Conservation (phyloP, 2,329 filamentous ascomycete genomes). For the Hirsutella rhossiliensis region DNA sequence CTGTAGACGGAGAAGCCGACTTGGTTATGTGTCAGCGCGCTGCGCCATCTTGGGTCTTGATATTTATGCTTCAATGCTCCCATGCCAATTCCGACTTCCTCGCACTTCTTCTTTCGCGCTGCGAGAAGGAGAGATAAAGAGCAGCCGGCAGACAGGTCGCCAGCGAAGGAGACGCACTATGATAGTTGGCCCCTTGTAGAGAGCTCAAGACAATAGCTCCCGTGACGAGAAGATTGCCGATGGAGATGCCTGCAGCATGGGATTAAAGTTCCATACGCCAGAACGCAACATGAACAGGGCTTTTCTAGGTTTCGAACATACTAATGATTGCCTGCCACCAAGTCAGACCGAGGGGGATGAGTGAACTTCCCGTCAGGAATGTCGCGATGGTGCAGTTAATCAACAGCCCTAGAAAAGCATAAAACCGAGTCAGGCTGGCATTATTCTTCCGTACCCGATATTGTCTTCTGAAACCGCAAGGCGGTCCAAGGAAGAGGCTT, state of each 20-base stretch:
- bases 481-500: too few species aligned
- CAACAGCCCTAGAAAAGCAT: slow-evolving; percentile 24
- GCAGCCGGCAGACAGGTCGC: too few species aligned
- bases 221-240: slow-evolving; percentile 26
- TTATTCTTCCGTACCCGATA: too few species aligned
- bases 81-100: neutral
- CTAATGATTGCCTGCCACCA: slow-evolving; percentile 31
- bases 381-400: slow-evolving; percentile 32
- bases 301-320: slow-evolving; percentile 5
- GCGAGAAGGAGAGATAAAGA: neutral
- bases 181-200: slow-evolving; percentile 28
- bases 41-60: too few species aligned
- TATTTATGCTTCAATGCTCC: too few species aligned
- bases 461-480: too few species aligned
- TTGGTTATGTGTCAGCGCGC: slow-evolving; percentile 1
- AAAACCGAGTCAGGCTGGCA: too few species aligned
- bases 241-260: slow-evolving; percentile 15
- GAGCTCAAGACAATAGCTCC: slow-evolving; percentile 28
- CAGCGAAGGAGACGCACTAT: slow-evolving; percentile 19
- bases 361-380: slow-evolving; percentile 27
- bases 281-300: neutral
- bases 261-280: neutral
- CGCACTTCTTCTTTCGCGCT: neutral
- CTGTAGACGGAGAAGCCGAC: slow-evolving; percentile 26
- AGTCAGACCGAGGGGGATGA: slow-evolving; percentile 26